These are phyloP conservation scores for Rhododendron williamsianum DNA, from an alignment of 148 eudicot species.

Conservation along the genomic window DNA sequence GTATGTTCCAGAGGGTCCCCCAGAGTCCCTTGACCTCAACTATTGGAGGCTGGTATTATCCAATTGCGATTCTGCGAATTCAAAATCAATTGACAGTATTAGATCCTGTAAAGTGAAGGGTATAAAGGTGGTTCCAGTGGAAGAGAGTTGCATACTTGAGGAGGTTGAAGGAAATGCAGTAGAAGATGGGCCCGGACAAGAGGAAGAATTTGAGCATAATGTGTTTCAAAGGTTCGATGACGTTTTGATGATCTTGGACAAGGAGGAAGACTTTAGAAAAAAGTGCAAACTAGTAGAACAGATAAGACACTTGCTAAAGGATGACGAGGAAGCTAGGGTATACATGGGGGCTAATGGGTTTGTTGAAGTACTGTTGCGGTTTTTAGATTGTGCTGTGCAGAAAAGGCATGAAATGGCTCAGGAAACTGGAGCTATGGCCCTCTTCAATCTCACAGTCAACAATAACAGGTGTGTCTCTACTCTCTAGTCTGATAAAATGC, in stretches of 20 bases:
- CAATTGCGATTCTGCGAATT: constrained; percentile 57
- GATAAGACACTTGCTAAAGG: constrained; percentile 75
- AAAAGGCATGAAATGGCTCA: constrained; percentile 49
- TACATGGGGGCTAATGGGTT: constrained; percentile 96
- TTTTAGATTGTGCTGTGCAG: constrained; percentile 54
- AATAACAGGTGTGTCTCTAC: constrained; percentile 67
- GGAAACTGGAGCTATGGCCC: constrained; percentile 93
- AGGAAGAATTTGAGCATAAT: constrained; percentile 39
- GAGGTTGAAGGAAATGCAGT: constrained; percentile 58
- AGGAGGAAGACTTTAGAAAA: constrained; percentile 39
- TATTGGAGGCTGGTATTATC: constrained; percentile 91
- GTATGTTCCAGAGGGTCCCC: constrained; percentile 73
- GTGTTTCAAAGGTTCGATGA: constrained; percentile 41
- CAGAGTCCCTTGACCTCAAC: constrained; percentile 90
- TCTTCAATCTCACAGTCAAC: constrained; percentile 92
- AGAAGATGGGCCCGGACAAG: constrained; percentile 34
- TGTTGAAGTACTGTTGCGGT: constrained; percentile 68
- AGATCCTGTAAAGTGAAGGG: constrained; percentile 58
- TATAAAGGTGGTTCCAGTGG: constrained; percentile 59
- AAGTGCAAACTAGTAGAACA: constrained; percentile 72
- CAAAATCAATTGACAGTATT: constrained; percentile 44
- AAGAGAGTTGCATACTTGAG: constrained; percentile 46
- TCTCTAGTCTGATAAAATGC: neutral
- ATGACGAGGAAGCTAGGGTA: constrained; percentile 88
- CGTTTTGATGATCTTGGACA: constrained; percentile 49